Evolutionary conservation across 306 rosid genomes (phyloP).

Genomic region (Herpetospermum pedunculosum): DNA sequence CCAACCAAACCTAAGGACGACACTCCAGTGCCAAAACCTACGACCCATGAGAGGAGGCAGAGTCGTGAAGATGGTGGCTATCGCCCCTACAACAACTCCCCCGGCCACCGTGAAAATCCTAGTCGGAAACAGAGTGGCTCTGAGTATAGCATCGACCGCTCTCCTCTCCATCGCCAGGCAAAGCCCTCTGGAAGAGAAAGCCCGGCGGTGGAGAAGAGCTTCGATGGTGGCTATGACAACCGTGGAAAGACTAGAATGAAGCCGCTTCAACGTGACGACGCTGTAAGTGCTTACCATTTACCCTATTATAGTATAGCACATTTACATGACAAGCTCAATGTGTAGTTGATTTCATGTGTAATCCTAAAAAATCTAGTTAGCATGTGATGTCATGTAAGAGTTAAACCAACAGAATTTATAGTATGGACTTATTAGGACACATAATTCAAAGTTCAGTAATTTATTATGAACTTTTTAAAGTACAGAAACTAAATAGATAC

Average conservation of each 20-base stretch:
- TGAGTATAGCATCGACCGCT: constrained; percentile 63
- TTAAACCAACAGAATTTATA: too few species aligned
- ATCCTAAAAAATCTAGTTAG: too few species aligned
- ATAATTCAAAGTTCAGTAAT: too few species aligned
- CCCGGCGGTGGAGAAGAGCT: constrained; percentile 48
- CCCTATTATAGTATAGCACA: too few species aligned
- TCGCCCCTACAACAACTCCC: constrained; percentile 42
- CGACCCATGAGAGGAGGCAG: constrained; percentile 27
- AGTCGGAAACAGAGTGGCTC: constrained; percentile 34
- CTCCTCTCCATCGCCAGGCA: constrained; percentile 76
- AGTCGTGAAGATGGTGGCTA: constrained; percentile 50
- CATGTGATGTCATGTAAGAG: too few species aligned
- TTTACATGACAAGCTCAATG: too few species aligned
- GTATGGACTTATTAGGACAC: too few species aligned
- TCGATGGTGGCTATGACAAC: constrained; percentile 63
- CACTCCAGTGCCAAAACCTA: constrained; percentile 22
- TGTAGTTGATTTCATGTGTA: too few species aligned
- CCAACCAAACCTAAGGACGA: constrained; percentile 28
- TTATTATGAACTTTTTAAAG: too few species aligned
- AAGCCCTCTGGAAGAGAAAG: constrained; percentile 48
- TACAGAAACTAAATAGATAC: too few species aligned
- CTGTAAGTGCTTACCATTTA: too few species aligned
- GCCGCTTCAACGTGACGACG: constrained; percentile 47
- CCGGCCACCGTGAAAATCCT: constrained; percentile 38
- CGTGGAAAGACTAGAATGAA: constrained; percentile 58